Evolutionary conservation across 371 early-diverging fungal species (phyloP).

Genomic region (Mortierella sp.): DNA sequence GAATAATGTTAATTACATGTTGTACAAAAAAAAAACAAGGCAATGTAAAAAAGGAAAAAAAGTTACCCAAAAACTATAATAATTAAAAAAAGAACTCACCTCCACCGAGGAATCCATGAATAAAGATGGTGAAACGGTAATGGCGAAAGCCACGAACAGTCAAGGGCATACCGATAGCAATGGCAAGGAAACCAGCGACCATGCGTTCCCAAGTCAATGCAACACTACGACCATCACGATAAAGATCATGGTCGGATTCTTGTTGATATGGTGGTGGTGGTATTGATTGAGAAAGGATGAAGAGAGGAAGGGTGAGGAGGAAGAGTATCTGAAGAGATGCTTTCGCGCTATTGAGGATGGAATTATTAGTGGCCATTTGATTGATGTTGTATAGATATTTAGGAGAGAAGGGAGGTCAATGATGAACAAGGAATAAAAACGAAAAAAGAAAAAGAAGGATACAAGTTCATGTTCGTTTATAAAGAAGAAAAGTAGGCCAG

Average conservation of each 20-base stretch:
- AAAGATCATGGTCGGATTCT: background rate
- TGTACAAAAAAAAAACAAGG: background rate
- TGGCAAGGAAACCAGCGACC: conserved; percentile 30
- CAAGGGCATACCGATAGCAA: conserved; percentile 33
- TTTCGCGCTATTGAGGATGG: conserved; percentile 19
- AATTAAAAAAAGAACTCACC: conserved; percentile 14
- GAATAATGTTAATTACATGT: conserved; percentile 7
- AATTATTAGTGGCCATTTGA: conserved; percentile 16
- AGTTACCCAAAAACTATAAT: background rate
- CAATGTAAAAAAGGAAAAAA: conserved; percentile 2
- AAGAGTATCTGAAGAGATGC: conserved; percentile 24
- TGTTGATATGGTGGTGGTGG: background rate
- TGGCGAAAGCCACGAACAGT: conserved; percentile 49
- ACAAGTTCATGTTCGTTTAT: no score
- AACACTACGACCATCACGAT: conserved; percentile 3
- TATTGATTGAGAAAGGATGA: conserved; percentile 31
- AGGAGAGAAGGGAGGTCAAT: no score
- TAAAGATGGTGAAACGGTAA: conserved; percentile 43
- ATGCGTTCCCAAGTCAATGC: conserved; percentile 43
- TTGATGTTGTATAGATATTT: no score
- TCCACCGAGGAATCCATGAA: conserved; percentile 45
- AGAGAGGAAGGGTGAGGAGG: conserved; percentile 19
- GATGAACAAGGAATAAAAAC: background rate
- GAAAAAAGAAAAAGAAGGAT: background rate
- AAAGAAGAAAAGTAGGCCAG: no score